A percentile compares a stretch with the other conserved stretches of the same genome.
phyloP scores from a whole-genome alignment of 805 yeast genomes.

The Jamesozyma rosinii region DNA sequence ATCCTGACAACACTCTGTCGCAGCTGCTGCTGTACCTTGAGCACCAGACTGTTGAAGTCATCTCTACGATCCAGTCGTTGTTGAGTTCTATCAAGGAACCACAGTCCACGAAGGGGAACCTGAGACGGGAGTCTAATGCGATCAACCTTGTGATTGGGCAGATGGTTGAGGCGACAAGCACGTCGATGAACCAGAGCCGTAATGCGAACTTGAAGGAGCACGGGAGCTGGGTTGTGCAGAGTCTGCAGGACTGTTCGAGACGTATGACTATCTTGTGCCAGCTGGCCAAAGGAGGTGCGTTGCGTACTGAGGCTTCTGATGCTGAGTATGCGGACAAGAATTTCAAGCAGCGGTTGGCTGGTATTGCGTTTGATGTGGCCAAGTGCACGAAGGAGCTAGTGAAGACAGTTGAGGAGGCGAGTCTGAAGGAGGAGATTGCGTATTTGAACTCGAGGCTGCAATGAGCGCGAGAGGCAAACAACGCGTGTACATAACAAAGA shows the following conservation, averaged over 20 bases:
- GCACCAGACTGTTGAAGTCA: slow-evolving; percentile 87
- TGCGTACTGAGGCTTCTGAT: slow-evolving; percentile 35
- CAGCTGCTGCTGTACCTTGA: slow-evolving; percentile 79
- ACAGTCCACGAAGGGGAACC: slow-evolving; percentile 63
- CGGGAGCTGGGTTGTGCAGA: slow-evolving; percentile 83
- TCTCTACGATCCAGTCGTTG: slow-evolving; percentile 77
- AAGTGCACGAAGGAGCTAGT: slow-evolving; percentile 93
- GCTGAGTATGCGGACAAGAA: slow-evolving; percentile 74
- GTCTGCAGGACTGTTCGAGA: slow-evolving; percentile 73
- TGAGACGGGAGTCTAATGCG: slow-evolving; percentile 64
- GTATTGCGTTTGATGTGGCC: slow-evolving; percentile 92
- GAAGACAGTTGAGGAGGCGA: slow-evolving; percentile 91
- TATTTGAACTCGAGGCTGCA: slow-evolving; percentile 58
- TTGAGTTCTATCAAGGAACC: slow-evolving; percentile 69
- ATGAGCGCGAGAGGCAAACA: neutral
- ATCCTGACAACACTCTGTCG: slow-evolving; percentile 81
- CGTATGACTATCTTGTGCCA: slow-evolving; percentile 69
- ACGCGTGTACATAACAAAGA: neutral
- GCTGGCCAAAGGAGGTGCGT: slow-evolving; percentile 26
- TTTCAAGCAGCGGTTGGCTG: slow-evolving; percentile 88
- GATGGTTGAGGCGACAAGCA: slow-evolving; percentile 83
- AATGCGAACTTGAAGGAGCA: slow-evolving; percentile 79
- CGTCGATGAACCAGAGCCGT: slow-evolving; percentile 81
- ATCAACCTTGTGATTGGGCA: slow-evolving; percentile 70
- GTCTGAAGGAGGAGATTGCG: slow-evolving; percentile 76